These are phyloP conservation scores for Vickermania spadyakhi DNA, from an alignment of 208 protist genomes.

Conservation along the genomic window DNA sequence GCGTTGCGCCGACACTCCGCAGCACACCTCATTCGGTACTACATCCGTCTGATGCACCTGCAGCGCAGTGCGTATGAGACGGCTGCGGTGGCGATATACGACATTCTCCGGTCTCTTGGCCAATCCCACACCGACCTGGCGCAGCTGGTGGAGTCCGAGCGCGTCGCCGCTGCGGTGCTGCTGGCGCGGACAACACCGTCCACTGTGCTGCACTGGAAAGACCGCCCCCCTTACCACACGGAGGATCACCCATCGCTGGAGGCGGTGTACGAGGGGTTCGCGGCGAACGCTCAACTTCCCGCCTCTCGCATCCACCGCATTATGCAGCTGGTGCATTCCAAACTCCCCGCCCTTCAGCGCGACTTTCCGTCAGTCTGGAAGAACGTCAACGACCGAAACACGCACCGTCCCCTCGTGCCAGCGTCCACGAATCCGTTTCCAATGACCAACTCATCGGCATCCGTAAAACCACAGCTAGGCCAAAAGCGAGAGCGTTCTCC, in stretches of 20 bases:
- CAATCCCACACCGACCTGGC: conserved; percentile 13
- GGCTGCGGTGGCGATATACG: conserved; percentile 30
- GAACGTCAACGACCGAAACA: background rate
- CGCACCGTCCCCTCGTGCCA: background rate
- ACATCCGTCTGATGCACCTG: conserved; percentile 50
- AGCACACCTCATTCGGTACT: conserved; percentile 39
- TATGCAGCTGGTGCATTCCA: conserved; percentile 43
- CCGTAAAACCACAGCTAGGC: conserved; percentile 4
- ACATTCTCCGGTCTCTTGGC: conserved; percentile 5
- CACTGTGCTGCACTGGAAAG: conserved; percentile 36
- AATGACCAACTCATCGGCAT: background rate
- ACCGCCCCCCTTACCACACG: conserved; percentile 19
- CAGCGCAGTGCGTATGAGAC: conserved; percentile 41
- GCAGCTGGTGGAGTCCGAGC: conserved; percentile 33
- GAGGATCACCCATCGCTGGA: conserved; percentile 12
- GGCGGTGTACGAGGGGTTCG: conserved; percentile 48
- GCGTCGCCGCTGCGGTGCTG: conserved; percentile 41
- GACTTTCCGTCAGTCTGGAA: too few species aligned
- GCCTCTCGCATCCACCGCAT: conserved; percentile 35
- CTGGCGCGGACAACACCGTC: conserved; percentile 28
- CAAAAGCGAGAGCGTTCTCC: background rate
- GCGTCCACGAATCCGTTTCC: conserved; percentile 6
- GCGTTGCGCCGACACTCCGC: conserved; percentile 21
- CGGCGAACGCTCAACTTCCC: conserved; percentile 46
- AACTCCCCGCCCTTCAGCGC: too few species aligned